Evolutionary conservation across 768 basidiomycete species (phyloP), one percentile per base, ranked within the genome.

Genomic region (Suillus subaureus): DNA sequence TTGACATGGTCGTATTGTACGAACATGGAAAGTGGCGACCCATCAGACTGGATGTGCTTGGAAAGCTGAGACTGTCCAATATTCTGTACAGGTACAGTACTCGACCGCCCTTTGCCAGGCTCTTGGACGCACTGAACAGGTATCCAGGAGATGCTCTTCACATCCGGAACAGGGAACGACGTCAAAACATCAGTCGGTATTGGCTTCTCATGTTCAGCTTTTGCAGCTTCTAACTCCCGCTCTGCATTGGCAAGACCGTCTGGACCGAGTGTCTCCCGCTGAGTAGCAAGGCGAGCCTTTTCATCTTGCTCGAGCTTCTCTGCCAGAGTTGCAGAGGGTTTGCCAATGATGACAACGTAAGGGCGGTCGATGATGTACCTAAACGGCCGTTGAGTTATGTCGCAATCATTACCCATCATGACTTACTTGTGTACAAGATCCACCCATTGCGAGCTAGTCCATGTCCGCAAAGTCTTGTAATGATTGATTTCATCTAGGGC

Each of bases 1-100:
- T 94, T 86, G 57, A 97, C 94, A 75, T 96, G 93, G 71, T 97
- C 92, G 72, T 94, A 99, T 72, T 97, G 91, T 12, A 97, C 87
- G 74, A 96, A 96, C 79, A 95, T 96, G 7, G 97, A 88, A 40
- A 96, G 74, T 4, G 84, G 74, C 2, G 82, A 73, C 4, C 89
- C 90, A 69, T 97, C 95, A 3, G 79, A 74, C 61, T 86, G 81
- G 31, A 99, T 80, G 71, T 92, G 86, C 65, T 81, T 80, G 64
- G 84, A 80, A 26, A 97, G 81, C 8, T 81, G 80, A 8, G 79
- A 77, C 42, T 79, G 77, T 52, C 79, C 77, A 5, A 73, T 67
- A 16, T 74, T 63, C 13, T 67, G 66, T 55, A 76, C 70, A 56
- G 74, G 66, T 55, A 76, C 70, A 56, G 74, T 40, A 26, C 70